These are phyloP conservation scores for Chaetomium strumarium DNA, from an alignment of 2,329 filamentous ascomycete genomes.

Conservation along the genomic window DNA sequence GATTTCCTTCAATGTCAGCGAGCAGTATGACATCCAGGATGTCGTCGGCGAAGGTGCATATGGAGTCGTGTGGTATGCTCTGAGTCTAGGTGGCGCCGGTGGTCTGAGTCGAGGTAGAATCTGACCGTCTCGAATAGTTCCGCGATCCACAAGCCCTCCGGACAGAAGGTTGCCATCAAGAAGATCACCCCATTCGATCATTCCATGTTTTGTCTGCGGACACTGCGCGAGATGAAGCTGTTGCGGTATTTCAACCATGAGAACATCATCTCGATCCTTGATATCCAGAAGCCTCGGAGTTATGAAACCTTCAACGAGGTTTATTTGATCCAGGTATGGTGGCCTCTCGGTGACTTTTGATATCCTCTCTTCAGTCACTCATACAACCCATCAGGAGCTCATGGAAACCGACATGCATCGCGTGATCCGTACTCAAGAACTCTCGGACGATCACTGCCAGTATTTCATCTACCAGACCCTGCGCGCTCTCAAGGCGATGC, in stretches of 20 bases:
- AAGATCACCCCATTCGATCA: constrained; percentile 99
- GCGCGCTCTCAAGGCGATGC: constrained; percentile 96
- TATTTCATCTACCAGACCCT: constrained; percentile 99
- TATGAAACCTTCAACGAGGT: constrained; percentile 97
- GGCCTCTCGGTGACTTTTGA: not conserved
- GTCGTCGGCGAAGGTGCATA: constrained; percentile 98
- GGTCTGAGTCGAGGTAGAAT: not conserved
- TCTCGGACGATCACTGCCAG: constrained; percentile 98
- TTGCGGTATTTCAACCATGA: constrained; percentile 99
- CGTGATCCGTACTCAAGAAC: constrained; percentile 95
- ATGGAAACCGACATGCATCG: constrained; percentile 99
- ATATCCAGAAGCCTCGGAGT: constrained; percentile 96
- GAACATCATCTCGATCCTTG: constrained; percentile 98
- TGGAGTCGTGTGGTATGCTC: constrained; percentile 87
- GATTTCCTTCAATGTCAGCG: constrained; percentile 99
- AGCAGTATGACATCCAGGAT: constrained; percentile 99
- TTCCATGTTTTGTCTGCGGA: constrained; percentile 96
- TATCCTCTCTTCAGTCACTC: constrained; percentile 14
- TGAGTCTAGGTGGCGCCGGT: too few relatives aligned
- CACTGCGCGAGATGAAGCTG: constrained; percentile 97
- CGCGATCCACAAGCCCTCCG: constrained; percentile 93
- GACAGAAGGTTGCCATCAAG: constrained; percentile 99
- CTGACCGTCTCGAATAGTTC: constrained; percentile 55
- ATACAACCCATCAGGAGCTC: constrained; percentile 60
- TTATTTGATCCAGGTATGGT: constrained; percentile 86